Conservation (phyloP, 2,329 filamentous ascomycete genomes). For the Ophiostoma australiae region DNA sequence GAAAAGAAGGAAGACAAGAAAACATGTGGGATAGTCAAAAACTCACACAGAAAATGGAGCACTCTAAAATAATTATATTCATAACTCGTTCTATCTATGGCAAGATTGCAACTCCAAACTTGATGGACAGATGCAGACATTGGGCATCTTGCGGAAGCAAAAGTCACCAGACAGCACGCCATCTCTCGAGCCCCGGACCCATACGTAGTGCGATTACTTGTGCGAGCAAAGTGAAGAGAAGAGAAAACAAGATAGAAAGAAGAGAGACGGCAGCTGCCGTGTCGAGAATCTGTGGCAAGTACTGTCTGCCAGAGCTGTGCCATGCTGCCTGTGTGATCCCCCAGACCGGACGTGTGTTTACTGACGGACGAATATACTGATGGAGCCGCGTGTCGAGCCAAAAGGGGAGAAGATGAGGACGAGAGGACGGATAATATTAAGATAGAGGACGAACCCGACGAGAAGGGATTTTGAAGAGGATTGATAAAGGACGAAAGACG, state of each 20-base stretch:
- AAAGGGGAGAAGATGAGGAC: neutral
- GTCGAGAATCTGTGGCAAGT: neutral
- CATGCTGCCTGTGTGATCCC: neutral
- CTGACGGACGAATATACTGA: neutral
- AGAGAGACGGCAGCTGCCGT: neutral
- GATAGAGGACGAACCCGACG: neutral
- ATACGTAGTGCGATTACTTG: neutral
- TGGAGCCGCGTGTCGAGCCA: neutral
- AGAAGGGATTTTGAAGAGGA: neutral
- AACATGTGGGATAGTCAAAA: no score
- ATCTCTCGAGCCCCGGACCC: neutral
- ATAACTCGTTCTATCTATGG: neutral
- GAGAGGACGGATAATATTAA: neutral
- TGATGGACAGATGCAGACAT: neutral
- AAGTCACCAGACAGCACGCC: neutral
- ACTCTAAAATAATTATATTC: neutral
- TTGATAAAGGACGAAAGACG: neutral
- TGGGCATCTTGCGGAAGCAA: neutral
- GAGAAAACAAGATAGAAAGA: neutral
- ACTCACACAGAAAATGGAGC: no score
- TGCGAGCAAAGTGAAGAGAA: neutral
- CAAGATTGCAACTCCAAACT: neutral
- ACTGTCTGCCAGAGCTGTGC: neutral
- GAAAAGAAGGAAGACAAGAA: neutral
- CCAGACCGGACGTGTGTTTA: conserved; percentile 7